phyloP scores from a whole-genome alignment of 2,329 filamentous ascomycete species.

The Aspergillus sp. region DNA sequence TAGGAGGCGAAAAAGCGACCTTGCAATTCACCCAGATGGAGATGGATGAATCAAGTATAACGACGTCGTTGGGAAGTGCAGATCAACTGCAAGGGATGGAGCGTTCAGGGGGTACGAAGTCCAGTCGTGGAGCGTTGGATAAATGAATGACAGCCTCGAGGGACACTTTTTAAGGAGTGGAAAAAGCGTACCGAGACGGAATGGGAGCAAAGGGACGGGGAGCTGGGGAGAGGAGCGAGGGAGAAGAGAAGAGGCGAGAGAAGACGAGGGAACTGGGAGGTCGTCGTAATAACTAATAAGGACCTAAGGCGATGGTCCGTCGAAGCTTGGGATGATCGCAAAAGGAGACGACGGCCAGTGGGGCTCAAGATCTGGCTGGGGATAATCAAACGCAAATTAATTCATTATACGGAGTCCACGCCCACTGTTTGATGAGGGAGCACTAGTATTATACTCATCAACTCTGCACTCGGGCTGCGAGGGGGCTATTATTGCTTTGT shows the following conservation, averaged over 20 bases:
- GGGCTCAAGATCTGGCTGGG: constrained; percentile 11
- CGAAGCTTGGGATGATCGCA: constrained; percentile 13
- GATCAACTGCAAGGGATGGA: constrained; percentile 32
- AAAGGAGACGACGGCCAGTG: constrained; percentile 10
- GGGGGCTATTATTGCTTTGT: background rate
- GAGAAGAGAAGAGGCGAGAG: constrained; percentile 12
- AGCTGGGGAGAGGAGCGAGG: constrained; percentile 13
- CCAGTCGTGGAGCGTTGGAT: constrained; percentile 14
- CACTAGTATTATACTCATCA: too few species aligned
- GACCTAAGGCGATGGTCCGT: constrained; percentile 16
- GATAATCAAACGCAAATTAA: constrained; percentile 15
- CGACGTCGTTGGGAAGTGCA: constrained; percentile 23
- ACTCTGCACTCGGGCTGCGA: too few species aligned
- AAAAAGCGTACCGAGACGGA: constrained; percentile 25
- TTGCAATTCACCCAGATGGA: constrained; percentile 4
- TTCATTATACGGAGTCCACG: constrained; percentile 1
- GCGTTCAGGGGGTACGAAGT: constrained; percentile 14
- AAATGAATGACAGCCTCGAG: constrained; percentile 36
- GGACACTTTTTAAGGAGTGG: constrained; percentile 32
- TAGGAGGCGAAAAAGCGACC: constrained; percentile 1
- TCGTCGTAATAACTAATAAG: constrained; percentile 3
- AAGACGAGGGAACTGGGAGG: constrained; percentile 13
- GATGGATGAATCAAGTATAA: constrained; percentile 7
- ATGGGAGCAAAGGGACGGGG: constrained; percentile 12
- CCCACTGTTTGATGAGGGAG: background rate